Base-by-base conservation (phyloP, 2,329 filamentous ascomycete species). In the Aspergillus phoenicis region DNA sequence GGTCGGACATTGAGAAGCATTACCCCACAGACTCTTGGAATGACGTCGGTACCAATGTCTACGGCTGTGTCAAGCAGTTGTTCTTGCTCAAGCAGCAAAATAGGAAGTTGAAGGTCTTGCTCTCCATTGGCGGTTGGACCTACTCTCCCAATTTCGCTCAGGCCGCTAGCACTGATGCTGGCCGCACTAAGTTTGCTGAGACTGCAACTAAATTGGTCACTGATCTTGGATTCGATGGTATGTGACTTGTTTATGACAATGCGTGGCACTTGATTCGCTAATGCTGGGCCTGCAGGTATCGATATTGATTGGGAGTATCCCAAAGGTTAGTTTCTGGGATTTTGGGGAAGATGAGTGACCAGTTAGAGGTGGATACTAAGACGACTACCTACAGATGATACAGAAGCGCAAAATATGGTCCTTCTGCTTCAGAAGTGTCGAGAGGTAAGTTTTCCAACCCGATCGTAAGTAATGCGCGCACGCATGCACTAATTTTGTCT, bases 51-150 rank as follows among this genome's bases (percentile, higher is more conserved):
- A 85, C 79, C 60, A 92, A 93, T 68, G 86, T 88, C 22, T 93
- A 92, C 69, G 91, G 91, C 47, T 89, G 86, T 69, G 77, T 91
- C 61, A 93, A 93, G 78, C 90, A 94, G 71, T 80, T 96, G 1
- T 91, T 85, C 74, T 76, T 91, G 6, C 83, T 91, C 61, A 95
- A 95, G 80, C 88, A 91, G 77, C 79, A 83, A 68, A 86, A 95
- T 73, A 85, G 91, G 36, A 86, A 90, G 57, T 75, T 95, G 61
- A 96, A 96, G 75, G 82, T 89, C 4, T 83, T 97, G 7, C 85
- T 97, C 2, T 93, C 89, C 58, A 91, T 95, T 60, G 91, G 91
- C 33, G 91, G 92, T 15, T 94, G 89, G 87, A 90, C 87, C 0
- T 91, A 90, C 73, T 91, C 89, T 3, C 77, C 85, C 75, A 95